These are phyloP conservation scores for Xylaria castorea DNA, from an alignment of 495 filamentous ascomycete genomes.

Conservation along the genomic window DNA sequence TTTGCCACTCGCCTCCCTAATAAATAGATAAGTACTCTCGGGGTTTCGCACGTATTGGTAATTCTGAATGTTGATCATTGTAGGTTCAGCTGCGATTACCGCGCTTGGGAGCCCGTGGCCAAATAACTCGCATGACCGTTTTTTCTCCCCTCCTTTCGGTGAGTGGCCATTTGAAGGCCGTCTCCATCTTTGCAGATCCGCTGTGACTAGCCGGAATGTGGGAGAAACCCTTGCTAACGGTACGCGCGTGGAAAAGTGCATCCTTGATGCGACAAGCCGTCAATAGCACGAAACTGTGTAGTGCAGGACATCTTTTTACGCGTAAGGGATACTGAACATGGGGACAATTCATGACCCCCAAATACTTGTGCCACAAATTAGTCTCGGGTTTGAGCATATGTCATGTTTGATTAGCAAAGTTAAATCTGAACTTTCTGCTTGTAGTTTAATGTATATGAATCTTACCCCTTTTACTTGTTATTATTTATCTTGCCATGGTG, in stretches of 20 bases:
- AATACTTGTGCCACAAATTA: not conserved
- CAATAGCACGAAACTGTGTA: conserved; percentile 8
- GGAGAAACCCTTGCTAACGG: conserved; percentile 13
- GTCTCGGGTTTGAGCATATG: conserved; percentile 2
- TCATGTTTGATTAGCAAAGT: not conserved
- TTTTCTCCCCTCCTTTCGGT: conserved; percentile 12
- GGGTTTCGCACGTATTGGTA: not conserved
- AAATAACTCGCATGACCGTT: conserved; percentile 2
- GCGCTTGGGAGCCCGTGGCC: not conserved
- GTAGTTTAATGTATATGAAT: not conserved
- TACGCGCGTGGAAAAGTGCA: conserved; percentile 16
- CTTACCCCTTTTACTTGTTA: not conserved
- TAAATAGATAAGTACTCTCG: not conserved
- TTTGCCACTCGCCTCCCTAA: conserved; percentile 3
- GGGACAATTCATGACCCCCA: not conserved
- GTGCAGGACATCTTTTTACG: not conserved
- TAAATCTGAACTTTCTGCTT: not conserved
- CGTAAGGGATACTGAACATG: not conserved
- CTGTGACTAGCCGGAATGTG: conserved; percentile 25
- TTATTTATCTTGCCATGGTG: not conserved
- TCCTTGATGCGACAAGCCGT: conserved; percentile 5
- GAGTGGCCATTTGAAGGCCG: conserved; percentile 13
- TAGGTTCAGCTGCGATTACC: not conserved
- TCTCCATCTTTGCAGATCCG: conserved; percentile 19
- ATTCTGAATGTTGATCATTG: conserved; percentile 14